Percentiles rank a stretch among this genome's conserved stretches.
These are phyloP conservation scores for Incumbomyces lentus DNA, from an alignment of 2,329 filamentous ascomycete genomes.

Conservation along the genomic window DNA sequence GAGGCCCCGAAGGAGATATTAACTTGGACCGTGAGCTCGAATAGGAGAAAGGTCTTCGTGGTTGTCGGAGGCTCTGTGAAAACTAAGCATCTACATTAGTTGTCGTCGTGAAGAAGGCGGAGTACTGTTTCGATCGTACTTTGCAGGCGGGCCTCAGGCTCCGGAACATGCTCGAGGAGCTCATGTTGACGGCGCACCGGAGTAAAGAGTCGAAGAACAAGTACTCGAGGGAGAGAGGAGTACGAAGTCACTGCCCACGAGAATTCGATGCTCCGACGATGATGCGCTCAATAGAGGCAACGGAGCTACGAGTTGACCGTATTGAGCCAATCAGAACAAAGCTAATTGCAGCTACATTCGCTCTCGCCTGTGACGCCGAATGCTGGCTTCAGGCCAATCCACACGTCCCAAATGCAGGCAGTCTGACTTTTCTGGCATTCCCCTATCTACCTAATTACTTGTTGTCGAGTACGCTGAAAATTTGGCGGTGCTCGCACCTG, in stretches of 20 bases:
- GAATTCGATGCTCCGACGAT: neutral
- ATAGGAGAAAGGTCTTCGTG: constrained; percentile 70
- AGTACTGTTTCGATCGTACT: constrained; percentile 25
- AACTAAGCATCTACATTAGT: constrained; percentile 38
- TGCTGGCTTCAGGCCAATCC: too few species aligned
- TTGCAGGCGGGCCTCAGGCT: constrained; percentile 40
- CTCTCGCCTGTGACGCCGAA: neutral
- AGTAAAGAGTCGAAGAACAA: constrained; percentile 19
- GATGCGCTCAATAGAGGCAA: neutral
- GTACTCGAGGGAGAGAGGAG: constrained; percentile 16
- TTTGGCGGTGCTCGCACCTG: too few species aligned
- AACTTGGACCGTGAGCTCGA: too few species aligned
- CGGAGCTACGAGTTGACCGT: too few species aligned
- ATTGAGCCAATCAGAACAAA: neutral
- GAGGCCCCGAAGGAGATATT: constrained; percentile 18
- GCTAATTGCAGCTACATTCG: neutral
- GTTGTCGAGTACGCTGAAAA: too few species aligned
- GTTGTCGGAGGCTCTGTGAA: constrained; percentile 51
- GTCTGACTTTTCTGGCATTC: too few species aligned
- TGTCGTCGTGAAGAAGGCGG: neutral
- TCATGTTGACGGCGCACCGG: constrained; percentile 32
- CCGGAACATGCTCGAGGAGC: constrained; percentile 37
- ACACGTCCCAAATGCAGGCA: too few species aligned
- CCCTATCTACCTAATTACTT: too few species aligned
- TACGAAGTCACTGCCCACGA: constrained; percentile 5